phyloP scores from a whole-genome alignment of 2,329 filamentous ascomycete species.

The Simplicillium sp. region DNA sequence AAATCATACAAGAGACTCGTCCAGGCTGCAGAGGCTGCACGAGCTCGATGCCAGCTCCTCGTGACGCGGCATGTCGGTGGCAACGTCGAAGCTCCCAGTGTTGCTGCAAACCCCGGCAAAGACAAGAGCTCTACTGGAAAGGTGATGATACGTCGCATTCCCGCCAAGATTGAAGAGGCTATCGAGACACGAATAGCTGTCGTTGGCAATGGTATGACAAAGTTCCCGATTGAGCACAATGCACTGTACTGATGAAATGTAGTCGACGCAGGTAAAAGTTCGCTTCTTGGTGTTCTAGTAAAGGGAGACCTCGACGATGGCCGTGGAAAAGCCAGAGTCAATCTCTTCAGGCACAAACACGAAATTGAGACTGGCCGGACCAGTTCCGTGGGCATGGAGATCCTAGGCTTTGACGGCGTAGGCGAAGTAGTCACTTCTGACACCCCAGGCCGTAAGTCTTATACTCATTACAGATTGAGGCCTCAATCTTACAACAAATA shows the following conservation, averaged over 20 bases:
- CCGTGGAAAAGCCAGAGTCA: constrained; percentile 84
- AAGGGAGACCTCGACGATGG: constrained; percentile 95
- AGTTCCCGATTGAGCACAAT: not conserved
- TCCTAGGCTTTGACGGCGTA: constrained; percentile 88
- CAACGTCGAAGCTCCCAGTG: constrained; percentile 57
- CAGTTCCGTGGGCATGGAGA: constrained; percentile 96
- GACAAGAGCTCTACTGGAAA: constrained; percentile 76
- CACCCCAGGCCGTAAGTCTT: constrained; percentile 63
- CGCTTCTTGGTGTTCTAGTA: constrained; percentile 88
- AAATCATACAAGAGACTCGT: constrained; percentile 57
- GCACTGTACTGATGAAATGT: constrained; percentile 8
- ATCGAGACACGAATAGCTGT: constrained; percentile 96
- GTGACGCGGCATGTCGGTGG: constrained; percentile 88
- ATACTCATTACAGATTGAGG: too few species aligned
- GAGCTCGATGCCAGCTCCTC: constrained; percentile 71
- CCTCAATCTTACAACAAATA: not conserved
- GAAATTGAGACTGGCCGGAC: constrained; percentile 94
- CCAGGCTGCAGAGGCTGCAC: constrained; percentile 52
- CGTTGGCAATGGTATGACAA: constrained; percentile 69
- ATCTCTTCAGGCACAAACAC: constrained; percentile 95
- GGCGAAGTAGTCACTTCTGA: constrained; percentile 77
- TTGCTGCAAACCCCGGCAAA: constrained; percentile 43
- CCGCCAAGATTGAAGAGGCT: constrained; percentile 69
- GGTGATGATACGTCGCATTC: constrained; percentile 68
- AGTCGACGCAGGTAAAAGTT: constrained; percentile 96